phyloP scores from a whole-genome alignment of 2,329 filamentous ascomycete species.

The Cladosporium sp. region DNA sequence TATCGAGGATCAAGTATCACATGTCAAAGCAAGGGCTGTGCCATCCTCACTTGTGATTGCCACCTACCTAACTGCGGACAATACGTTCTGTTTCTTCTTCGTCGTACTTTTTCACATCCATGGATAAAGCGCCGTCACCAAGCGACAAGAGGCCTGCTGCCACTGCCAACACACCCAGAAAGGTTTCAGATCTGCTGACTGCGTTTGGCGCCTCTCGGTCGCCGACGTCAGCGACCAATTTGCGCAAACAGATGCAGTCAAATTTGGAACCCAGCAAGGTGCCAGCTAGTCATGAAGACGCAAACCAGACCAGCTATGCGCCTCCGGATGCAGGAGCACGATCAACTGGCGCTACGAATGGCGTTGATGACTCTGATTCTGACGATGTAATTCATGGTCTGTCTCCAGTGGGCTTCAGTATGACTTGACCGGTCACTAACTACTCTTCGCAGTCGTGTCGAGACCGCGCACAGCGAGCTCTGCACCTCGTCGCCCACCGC shows the following conservation, averaged over 20 bases:
- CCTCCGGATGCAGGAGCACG: not conserved
- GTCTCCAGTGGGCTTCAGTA: not conserved
- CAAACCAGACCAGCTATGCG: not conserved
- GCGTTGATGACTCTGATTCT: constrained; percentile 20
- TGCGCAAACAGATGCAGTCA: constrained; percentile 17
- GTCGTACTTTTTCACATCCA: not conserved
- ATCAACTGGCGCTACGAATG: constrained; percentile 14
- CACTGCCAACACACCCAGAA: not conserved
- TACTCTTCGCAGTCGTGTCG: not conserved
- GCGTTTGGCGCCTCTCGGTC: constrained; percentile 25
- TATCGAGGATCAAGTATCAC: not conserved
- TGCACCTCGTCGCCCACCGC: not conserved
- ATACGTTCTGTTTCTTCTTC: not conserved
- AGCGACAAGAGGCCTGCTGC: not conserved
- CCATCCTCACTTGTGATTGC: not conserved
- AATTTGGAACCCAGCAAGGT: not conserved
- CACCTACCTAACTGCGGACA: not conserved
- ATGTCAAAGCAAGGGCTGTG: not conserved
- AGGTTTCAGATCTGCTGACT: constrained; percentile 22
- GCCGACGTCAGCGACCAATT: constrained; percentile 23
- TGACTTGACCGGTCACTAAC: not conserved
- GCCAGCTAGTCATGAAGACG: not conserved
- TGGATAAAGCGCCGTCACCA: not conserved
- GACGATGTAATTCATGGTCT: constrained; percentile 22
- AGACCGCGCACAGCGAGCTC: not conserved